Evolutionary conservation across 2,329 filamentous ascomycete species (phyloP).

Genomic region (Claviceps lovelessii): DNA sequence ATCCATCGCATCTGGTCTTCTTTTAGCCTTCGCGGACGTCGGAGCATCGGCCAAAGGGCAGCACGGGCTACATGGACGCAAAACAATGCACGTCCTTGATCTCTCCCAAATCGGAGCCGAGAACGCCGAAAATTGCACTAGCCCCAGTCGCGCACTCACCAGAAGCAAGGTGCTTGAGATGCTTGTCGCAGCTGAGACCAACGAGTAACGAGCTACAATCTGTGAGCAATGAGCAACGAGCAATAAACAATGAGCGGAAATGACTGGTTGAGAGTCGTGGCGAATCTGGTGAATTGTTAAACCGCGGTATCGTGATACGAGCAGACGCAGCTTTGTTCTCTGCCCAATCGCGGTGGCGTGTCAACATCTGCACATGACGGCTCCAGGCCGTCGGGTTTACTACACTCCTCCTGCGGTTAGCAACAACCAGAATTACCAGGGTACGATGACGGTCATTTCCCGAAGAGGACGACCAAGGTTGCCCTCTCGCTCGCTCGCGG

Average conservation of each 20-base stretch:
- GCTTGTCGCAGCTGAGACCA: background rate
- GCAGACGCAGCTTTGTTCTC: background rate
- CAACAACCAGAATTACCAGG: constrained; percentile 7
- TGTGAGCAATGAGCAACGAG: background rate
- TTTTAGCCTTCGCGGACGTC: background rate
- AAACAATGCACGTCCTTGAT: background rate
- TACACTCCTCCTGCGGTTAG: constrained; percentile 5
- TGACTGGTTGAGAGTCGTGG: background rate
- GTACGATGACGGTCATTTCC: background rate
- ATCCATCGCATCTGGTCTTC: background rate
- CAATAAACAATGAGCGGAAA: background rate
- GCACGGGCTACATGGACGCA: background rate
- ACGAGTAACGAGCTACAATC: background rate
- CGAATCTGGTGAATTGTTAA: background rate
- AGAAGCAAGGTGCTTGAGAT: background rate
- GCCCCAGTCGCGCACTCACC: background rate
- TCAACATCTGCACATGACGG: constrained; percentile 8
- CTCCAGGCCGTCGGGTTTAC: constrained; percentile 18
- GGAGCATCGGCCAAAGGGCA: background rate
- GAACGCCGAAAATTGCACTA: background rate
- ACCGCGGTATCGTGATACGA: background rate
- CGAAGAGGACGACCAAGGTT: background rate
- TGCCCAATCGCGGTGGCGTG: constrained; percentile 4
- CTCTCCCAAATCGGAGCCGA: background rate
- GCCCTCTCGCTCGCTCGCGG: background rate